A percentile compares a stretch with the other conserved stretches of the same genome.
These are phyloP conservation scores for Microsporum audouinii DNA, from an alignment of 2,329 filamentous ascomycete species.

Conservation along the genomic window DNA sequence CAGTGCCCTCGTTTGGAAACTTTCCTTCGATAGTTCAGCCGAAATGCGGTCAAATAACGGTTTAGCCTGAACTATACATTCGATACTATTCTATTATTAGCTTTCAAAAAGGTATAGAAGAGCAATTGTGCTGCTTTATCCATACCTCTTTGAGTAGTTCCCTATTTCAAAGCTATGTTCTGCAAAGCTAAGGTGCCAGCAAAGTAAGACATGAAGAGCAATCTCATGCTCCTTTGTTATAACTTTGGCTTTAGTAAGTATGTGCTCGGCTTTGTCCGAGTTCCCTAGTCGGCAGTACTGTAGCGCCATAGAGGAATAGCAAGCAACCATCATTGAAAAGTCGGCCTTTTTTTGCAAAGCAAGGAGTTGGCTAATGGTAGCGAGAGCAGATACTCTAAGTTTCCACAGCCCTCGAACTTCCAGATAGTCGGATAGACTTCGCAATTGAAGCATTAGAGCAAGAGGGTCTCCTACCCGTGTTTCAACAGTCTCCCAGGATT, in stretches of 20 bases:
- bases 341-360: slow-evolving; percentile 34
- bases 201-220: slow-evolving; percentile 38
- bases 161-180: slow-evolving; percentile 63
- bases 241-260: slow-evolving; percentile 49
- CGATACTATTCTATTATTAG: slow-evolving; percentile 18
- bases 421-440: slow-evolving; percentile 45
- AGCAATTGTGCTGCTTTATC: background rate
- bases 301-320: slow-evolving; percentile 38
- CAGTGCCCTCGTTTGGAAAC: slow-evolving; percentile 30
- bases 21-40: slow-evolving; percentile 23
- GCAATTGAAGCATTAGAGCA: slow-evolving; percentile 41
- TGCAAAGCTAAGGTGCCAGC: slow-evolving; percentile 58
- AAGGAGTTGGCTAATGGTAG: slow-evolving; percentile 37
- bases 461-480: slow-evolving; percentile 41
- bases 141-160: slow-evolving; percentile 49
- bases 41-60: slow-evolving; percentile 25
- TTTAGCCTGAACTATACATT: slow-evolving; percentile 23
- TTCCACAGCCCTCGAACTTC: slow-evolving; percentile 46
- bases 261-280: slow-evolving; percentile 44
- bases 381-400: slow-evolving; percentile 39
- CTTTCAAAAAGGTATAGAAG: background rate
- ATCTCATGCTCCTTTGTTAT: slow-evolving; percentile 33
- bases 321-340: slow-evolving; percentile 31
- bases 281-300: slow-evolving; percentile 52
- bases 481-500: slow-evolving; percentile 32